Evolutionary conservation across 306 rosid genomes (phyloP).

Genomic region (Pyrus betulifolia): DNA sequence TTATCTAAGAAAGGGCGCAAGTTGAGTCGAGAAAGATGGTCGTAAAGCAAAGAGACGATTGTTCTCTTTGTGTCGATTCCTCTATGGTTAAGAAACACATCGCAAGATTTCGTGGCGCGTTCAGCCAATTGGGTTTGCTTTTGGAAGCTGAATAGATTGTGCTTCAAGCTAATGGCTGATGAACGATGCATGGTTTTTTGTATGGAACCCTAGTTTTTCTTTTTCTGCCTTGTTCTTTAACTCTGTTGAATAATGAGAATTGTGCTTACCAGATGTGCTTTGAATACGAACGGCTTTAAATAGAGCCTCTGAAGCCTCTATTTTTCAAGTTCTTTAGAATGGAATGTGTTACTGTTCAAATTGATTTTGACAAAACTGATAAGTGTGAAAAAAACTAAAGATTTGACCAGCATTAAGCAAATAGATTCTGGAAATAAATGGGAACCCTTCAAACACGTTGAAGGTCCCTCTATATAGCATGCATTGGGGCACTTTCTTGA

Average conservation of each 20-base stretch:
- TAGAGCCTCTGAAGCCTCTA: neutral
- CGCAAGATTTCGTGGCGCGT: conserved; percentile 33
- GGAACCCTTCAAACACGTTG: conserved; percentile 33
- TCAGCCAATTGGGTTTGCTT: conserved; percentile 16
- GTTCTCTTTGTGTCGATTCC: conserved; percentile 70
- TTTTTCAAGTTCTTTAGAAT: neutral
- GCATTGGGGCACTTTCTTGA: conserved; percentile 4
- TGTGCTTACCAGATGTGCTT: neutral
- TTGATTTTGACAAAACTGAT: neutral
- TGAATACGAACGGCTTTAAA: neutral
- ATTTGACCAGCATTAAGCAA: conserved; percentile 21
- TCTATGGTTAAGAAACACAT: conserved; percentile 77
- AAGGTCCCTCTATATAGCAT: neutral
- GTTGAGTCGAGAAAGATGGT: conserved; percentile 36
- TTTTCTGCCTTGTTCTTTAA: neutral
- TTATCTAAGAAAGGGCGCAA: conserved; percentile 62
- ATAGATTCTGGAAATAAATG: neutral
- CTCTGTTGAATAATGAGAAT: neutral
- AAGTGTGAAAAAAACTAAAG: neutral
- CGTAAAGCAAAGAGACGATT: conserved; percentile 55
- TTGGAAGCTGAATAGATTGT: conserved; percentile 17
- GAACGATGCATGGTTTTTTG: conserved; percentile 29
- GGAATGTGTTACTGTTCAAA: neutral
- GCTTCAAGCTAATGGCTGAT: conserved; percentile 20
- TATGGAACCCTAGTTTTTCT: neutral